Conservation (phyloP, 2,329 filamentous ascomycete species). For the Botrytis sinoallii region DNA sequence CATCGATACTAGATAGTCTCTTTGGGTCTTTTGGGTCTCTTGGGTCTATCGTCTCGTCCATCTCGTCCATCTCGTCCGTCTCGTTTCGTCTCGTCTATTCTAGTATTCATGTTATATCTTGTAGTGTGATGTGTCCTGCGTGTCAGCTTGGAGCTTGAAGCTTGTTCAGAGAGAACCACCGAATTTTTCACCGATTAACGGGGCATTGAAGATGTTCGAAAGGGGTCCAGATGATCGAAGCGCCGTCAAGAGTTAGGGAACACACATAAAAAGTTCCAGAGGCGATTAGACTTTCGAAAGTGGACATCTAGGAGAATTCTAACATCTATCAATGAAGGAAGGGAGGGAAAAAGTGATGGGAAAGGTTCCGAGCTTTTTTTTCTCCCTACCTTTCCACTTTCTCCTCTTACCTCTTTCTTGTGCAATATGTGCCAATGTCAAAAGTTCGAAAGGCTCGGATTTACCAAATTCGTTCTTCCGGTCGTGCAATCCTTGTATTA, state of each 20-base stretch:
- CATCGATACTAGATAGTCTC: not conserved
- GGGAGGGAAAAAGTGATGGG: not conserved
- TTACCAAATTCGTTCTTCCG: constrained; percentile 13
- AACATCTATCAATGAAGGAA: not conserved
- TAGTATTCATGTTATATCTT: not conserved
- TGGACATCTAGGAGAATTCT: constrained; percentile 8
- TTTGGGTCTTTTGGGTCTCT: not conserved
- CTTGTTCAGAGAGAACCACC: not conserved
- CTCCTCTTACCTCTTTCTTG: not conserved
- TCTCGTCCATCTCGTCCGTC: not conserved
- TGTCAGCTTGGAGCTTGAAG: constrained; percentile 5
- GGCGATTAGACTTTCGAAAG: constrained; percentile 8
- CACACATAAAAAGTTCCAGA: constrained; percentile 1
- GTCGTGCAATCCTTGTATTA: not conserved
- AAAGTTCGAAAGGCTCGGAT: constrained; percentile 15
- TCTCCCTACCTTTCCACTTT: not conserved
- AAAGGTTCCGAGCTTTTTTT: not conserved
- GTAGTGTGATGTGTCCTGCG: constrained; percentile 12
- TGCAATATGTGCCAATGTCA: not conserved
- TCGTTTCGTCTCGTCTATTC: not conserved
- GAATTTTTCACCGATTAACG: constrained; percentile 13
- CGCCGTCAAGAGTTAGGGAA: not conserved
- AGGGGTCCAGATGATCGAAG: constrained; percentile 12
- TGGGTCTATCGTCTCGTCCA: not conserved
- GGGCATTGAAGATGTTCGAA: constrained; percentile 4